Evolutionary conservation across 2,329 filamentous ascomycete species (phyloP).

Genomic region (Periconia digitata): DNA sequence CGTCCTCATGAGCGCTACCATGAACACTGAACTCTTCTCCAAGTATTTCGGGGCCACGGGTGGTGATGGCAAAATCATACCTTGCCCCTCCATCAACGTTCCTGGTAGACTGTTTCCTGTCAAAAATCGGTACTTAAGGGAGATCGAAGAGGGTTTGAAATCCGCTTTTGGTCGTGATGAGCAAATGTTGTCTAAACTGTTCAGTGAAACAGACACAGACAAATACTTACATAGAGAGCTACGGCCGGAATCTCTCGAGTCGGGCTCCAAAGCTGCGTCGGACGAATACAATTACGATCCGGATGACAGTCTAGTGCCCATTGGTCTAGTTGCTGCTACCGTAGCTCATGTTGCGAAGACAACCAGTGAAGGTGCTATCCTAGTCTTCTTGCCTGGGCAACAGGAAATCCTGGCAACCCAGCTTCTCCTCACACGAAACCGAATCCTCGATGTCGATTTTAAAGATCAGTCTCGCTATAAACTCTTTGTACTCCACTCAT

Average conservation of each 20-base stretch:
- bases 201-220: not conserved
- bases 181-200: not conserved
- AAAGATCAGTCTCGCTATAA: not conserved
- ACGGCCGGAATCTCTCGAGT: not conserved
- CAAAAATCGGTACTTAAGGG: constrained; percentile 2
- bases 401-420: constrained; percentile 1
- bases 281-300: not conserved
- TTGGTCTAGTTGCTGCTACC: constrained; percentile 4
- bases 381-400: constrained; percentile 7
- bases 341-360: constrained; percentile 7
- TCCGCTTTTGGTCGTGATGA: not conserved
- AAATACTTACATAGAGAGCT: not conserved
- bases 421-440: not conserved
- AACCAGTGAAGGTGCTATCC: constrained; percentile 3
- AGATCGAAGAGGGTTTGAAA: not conserved
- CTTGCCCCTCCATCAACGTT: constrained; percentile 7
- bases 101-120: constrained; percentile 8
- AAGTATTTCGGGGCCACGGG: constrained; percentile 2
- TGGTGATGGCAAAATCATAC: not conserved
- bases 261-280: not conserved
- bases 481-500: constrained; percentile 6
- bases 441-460: constrained; percentile 4
- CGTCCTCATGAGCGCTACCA: constrained; percentile 7
- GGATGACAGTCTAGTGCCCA: constrained; percentile 1
- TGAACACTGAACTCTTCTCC: constrained; percentile 8